Evolutionary conservation across 805 yeast genomes (phyloP).

Genomic region (Kluyveromyces nonfermentans): DNA sequence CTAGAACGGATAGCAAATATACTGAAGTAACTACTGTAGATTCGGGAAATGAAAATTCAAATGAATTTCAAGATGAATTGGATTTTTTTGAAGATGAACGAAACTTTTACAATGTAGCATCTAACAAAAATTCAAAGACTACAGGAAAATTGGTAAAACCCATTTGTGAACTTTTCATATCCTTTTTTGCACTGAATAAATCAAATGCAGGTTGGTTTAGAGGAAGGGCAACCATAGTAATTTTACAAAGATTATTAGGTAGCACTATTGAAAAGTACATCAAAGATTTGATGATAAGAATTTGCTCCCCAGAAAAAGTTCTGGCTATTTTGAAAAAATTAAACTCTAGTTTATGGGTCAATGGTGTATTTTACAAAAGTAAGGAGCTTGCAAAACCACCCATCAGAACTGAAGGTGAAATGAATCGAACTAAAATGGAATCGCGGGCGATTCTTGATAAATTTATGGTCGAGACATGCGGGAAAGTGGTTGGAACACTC

Average conservation of each 20-base stretch:
- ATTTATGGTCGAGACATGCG: conserved; percentile 53
- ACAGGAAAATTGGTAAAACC: conserved; percentile 61
- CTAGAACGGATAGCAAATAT: background rate
- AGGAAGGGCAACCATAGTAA: conserved; percentile 73
- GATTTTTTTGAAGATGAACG: conserved; percentile 10
- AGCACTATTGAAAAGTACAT: conserved; percentile 73
- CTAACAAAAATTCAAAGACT: conserved; percentile 2
- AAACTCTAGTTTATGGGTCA: conserved; percentile 37
- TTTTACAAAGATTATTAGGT: conserved; percentile 79
- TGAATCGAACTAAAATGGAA: conserved; percentile 43
- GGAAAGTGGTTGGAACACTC: conserved; percentile 62
- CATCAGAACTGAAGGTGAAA: conserved; percentile 43
- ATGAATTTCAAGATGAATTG: conserved; percentile 7
- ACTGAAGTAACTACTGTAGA: background rate
- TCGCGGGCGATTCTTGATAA: conserved; percentile 47
- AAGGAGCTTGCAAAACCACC: conserved; percentile 8
- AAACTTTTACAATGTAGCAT: conserved; percentile 3
- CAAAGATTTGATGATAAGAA: conserved; percentile 29
- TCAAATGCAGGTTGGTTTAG: conserved; percentile 64
- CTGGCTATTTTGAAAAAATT: conserved; percentile 31
- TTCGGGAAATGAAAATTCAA: background rate
- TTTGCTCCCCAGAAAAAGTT: conserved; percentile 33
- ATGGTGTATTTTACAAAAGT: conserved; percentile 40
- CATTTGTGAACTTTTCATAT: conserved; percentile 64
- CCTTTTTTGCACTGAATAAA: conserved; percentile 55